Evolutionary conservation across 192 early-diverging fungal genomes (phyloP).

Genomic region (Coemansia sp.): DNA sequence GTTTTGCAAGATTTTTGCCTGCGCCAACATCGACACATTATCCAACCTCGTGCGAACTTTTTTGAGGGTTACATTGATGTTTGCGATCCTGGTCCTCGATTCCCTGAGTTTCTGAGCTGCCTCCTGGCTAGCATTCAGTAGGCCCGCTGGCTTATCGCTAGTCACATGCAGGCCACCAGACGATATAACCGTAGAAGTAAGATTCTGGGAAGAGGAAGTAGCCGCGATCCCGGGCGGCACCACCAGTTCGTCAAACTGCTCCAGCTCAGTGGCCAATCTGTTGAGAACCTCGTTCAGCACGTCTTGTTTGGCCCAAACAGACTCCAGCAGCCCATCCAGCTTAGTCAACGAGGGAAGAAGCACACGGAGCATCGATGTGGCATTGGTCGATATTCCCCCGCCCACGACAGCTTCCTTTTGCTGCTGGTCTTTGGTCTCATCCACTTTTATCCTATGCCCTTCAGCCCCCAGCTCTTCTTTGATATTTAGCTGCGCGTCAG

Average conservation of each 20-base stretch:
- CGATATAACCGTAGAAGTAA: background rate
- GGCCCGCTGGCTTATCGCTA: background rate
- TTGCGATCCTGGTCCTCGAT: conserved; percentile 26
- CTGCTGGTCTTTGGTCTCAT: conserved; percentile 10
- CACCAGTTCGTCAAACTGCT: conserved; percentile 48
- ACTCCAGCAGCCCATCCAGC: conserved; percentile 38
- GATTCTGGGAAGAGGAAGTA: background rate
- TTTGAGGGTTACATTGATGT: conserved; percentile 40
- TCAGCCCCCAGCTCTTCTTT: background rate
- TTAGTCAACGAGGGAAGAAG: conserved; percentile 42
- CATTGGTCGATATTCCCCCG: conserved; percentile 14
- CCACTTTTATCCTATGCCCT: too few species aligned
- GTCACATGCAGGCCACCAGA: background rate
- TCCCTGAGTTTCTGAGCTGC: conserved; percentile 34
- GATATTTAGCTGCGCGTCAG: conserved; percentile 2
- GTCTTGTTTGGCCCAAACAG: conserved; percentile 47
- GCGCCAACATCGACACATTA: conserved; percentile 49
- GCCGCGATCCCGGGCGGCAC: conserved; percentile 12
- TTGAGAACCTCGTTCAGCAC: conserved; percentile 44
- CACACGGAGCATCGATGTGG: conserved; percentile 47
- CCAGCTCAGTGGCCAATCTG: conserved; percentile 42
- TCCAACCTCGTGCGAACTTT: conserved; percentile 42
- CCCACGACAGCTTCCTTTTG: background rate
- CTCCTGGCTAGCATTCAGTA: conserved; percentile 9
- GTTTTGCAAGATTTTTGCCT: conserved; percentile 41